These are phyloP conservation scores for Datisca glomerata DNA, from an alignment of 306 rosid species.

Conservation along the genomic window DNA sequence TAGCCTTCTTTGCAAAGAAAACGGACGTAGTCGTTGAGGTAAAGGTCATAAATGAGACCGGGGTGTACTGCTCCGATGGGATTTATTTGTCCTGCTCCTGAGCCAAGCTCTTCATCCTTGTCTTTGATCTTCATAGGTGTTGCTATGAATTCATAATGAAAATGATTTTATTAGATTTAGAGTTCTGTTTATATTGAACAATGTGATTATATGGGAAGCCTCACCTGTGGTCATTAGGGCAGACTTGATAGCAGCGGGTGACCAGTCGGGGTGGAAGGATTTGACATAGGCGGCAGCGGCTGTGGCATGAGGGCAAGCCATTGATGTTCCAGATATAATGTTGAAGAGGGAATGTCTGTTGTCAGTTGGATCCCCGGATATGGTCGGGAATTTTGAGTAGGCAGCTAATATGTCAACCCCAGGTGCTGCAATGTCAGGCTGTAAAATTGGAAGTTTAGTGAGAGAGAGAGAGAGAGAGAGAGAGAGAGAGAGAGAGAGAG, in stretches of 20 bases:
- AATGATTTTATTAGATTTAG: too few relatives aligned
- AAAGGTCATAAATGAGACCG: conserved; percentile 62
- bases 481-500: neutral
- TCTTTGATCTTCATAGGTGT: conserved; percentile 36
- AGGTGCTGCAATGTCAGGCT: conserved; percentile 86
- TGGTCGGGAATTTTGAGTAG: conserved; percentile 29
- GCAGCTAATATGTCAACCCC: conserved; percentile 77
- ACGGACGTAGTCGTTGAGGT: conserved; percentile 28
- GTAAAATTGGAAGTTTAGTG: neutral
- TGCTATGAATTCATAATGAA: conserved; percentile 23
- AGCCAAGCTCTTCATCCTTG: conserved; percentile 28
- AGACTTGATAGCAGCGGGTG: conserved; percentile 85
- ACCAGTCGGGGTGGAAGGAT: conserved; percentile 85
- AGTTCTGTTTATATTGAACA: too few relatives aligned
- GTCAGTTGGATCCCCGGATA: conserved; percentile 23
- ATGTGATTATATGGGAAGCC: neutral
- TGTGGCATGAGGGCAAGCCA: conserved; percentile 78
- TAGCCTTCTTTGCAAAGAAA: conserved; percentile 64
- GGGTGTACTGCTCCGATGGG: conserved; percentile 59
- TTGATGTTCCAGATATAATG: conserved; percentile 74
- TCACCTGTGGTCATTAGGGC: conserved; percentile 95
- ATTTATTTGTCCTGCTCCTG: conserved; percentile 71
- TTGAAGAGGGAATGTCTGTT: conserved; percentile 34
- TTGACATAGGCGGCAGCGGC: conserved; percentile 78
- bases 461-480: neutral